These are phyloP conservation scores for Plasmopara viticola DNA, from an alignment of 352 stramenopile genomes.

Conservation along the genomic window DNA sequence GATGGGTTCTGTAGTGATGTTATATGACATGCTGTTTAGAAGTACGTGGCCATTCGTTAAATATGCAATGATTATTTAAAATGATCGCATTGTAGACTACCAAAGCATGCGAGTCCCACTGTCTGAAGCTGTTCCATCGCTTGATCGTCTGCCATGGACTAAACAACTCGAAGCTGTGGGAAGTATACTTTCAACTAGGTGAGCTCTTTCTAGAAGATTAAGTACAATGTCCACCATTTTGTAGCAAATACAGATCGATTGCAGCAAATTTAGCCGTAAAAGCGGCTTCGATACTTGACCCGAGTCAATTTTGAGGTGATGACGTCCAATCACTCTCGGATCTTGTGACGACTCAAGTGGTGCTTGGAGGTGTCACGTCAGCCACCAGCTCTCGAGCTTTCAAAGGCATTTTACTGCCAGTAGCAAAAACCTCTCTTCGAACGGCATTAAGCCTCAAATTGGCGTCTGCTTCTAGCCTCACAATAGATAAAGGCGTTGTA, in stretches of 20 bases:
- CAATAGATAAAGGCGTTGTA: constrained; percentile 9
- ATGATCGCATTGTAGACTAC: constrained; percentile 10
- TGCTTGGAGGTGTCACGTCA: constrained; percentile 20
- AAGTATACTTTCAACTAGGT: constrained; percentile 8
- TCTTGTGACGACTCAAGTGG: constrained; percentile 15
- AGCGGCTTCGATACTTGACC: constrained; percentile 8
- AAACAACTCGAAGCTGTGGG: constrained; percentile 12
- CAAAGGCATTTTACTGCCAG: constrained; percentile 14
- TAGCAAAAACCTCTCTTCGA: constrained; percentile 2
- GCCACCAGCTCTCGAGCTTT: constrained; percentile 8
- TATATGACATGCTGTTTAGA: constrained; percentile 13
- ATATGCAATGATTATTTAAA: neutral
- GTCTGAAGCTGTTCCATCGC: constrained; percentile 11
- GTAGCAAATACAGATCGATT: neutral
- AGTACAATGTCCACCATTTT: no score
- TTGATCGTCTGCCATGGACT: constrained; percentile 5
- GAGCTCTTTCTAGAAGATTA: neutral
- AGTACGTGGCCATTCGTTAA: neutral
- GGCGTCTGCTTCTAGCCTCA: neutral
- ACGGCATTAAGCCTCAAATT: constrained; percentile 1
- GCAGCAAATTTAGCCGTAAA: constrained; percentile 12
- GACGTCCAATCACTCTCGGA: constrained; percentile 2
- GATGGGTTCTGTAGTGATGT: constrained; percentile 6
- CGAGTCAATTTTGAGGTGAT: constrained; percentile 11
- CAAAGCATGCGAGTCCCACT: constrained; percentile 15